Evolutionary conservation across 1,284 basidiomycete species (phyloP), one percentile per base, ranked within the genome.

Genomic region (Ustilago xerochloae): DNA sequence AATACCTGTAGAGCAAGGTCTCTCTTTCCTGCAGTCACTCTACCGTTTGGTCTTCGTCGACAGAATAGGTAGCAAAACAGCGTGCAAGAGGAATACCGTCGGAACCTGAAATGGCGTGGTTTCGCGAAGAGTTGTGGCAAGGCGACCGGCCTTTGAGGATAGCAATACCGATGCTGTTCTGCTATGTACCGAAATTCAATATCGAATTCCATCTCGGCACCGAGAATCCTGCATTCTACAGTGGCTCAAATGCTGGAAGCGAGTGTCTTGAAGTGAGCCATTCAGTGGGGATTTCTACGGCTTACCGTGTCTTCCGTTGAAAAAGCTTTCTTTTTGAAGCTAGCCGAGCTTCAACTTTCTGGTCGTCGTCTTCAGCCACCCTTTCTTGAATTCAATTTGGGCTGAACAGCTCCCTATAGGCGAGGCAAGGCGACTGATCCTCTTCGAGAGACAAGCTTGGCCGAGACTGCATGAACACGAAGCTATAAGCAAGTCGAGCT

Each of bases 341-440:
- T 51, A 24, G 33, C 22, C 49, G 24, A 51, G 33, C 49, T 32
- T 18, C 41, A 43, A 7, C 5, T 49, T 35, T 13, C 3, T 35
- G 8, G 9, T 35, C 26, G 26, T 47, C 26, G 45, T 22, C 29
- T 9, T 36, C 49, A 51, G 33, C 49, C 49, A 51, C 49, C 13
- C 28, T 36, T 38, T 28, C 28, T 22, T 26, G 4, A 6, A 28
- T 22, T 51, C 24, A 2, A 24, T 36, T 50, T 35, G 32, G 48
- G 48, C 48, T 50, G 30, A 24, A 35, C n/a, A 30, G 22, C 30
- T 4, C 18, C 15, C 15, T n/a, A 41, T 43, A 43, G 26, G 48
- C 48, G 48, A 51, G 49, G 35, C 49, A 51, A 51, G 49, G 49
- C 33, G 49, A 38, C 48, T n/a, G n/a, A n/a, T n/a, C n/a, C n/a